Evolutionary conservation across 2,329 filamentous ascomycete genomes (phyloP), one percentile per base, ranked within the genome.

Genomic region (Trichophaea hybrida): DNA sequence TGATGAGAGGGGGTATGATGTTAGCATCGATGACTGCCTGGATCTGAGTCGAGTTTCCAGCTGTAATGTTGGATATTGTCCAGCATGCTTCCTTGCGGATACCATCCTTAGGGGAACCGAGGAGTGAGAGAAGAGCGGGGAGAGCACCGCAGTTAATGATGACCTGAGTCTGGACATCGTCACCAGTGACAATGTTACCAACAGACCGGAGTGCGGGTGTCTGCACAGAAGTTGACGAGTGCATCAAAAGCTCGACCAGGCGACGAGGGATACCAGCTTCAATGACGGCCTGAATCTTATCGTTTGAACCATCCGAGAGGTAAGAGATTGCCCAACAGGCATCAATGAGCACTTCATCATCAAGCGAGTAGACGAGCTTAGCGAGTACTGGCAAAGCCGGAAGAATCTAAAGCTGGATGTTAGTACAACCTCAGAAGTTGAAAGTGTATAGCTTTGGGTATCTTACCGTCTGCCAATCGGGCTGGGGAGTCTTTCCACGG

Each of bases 241-340:
- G 93, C 86, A 96, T 96, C 66, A 98, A 81, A 59, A 98, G 81
- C 78, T 98, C 93, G 4, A 98, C 93, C 6, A 98, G 82, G 64
- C 93, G 86, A 66, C 93, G 90, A 64, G 93, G 93, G 65, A 98
- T 98, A 67, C 93, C 91, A 49, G 91, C 93, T 76, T 98, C 93
- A 69, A 98, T 97, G 59, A 98, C 93, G 51, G 93, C 91, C 75
- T 98, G 93, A 66, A 98, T 98, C 79, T 98, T 98, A 71, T 98
- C 93, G 73, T 98, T 98, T 69, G 90, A 88, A 48, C 93, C 93
- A 73, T 98, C 93, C 2, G 93, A 97, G 17, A 98, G 82, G 72
- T 98, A 98, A 0, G 91, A 97, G 70, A 98, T 97, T 64, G 93
- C 93, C 93, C 93, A 98, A 83, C 93, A 98, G 61, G 93, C 93